Evolutionary conservation across 1,139 yeast genomes (phyloP).

Genomic region (Kodamaea plutei): DNA sequence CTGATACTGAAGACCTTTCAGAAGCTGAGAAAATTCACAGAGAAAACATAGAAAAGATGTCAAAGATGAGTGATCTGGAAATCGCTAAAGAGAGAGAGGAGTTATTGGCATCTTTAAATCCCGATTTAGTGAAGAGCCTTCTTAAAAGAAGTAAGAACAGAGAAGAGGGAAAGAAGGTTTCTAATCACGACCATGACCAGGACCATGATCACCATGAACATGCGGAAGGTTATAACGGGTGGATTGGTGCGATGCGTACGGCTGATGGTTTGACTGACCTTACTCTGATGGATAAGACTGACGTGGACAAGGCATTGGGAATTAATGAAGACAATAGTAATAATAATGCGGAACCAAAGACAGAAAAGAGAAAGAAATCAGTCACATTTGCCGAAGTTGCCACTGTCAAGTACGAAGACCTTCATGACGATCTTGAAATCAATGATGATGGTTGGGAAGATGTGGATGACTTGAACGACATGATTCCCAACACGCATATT

Average conservation of each 20-base stretch:
- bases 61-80: constrained; percentile 64
- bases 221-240: constrained; percentile 64
- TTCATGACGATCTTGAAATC: constrained; percentile 20
- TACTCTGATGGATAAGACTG: constrained; percentile 33
- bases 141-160: constrained; percentile 39
- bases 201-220: constrained; percentile 35
- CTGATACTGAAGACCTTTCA: constrained; percentile 16
- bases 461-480: constrained; percentile 32
- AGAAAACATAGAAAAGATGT: constrained; percentile 65
- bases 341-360: not conserved
- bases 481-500: constrained; percentile 18
- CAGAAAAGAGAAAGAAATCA: constrained; percentile 19
- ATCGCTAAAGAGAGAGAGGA: constrained; percentile 64
- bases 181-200: constrained; percentile 7
- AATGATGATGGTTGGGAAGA: constrained; percentile 42
- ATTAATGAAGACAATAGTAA: constrained; percentile 9
- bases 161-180: constrained; percentile 11
- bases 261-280: constrained; percentile 31
- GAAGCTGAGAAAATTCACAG: constrained; percentile 74
- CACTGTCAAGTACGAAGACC: constrained; percentile 38
- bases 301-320: constrained; percentile 40
- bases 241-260: constrained; percentile 65
- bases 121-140: constrained; percentile 58
- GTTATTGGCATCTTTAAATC: constrained; percentile 62
- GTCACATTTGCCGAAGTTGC: constrained; percentile 43